Evolutionary conservation across 164 flowering plant genomes (phyloP), one percentile per base, ranked within the genome.

Genomic region (Magnolia kwangsiensis): DNA sequence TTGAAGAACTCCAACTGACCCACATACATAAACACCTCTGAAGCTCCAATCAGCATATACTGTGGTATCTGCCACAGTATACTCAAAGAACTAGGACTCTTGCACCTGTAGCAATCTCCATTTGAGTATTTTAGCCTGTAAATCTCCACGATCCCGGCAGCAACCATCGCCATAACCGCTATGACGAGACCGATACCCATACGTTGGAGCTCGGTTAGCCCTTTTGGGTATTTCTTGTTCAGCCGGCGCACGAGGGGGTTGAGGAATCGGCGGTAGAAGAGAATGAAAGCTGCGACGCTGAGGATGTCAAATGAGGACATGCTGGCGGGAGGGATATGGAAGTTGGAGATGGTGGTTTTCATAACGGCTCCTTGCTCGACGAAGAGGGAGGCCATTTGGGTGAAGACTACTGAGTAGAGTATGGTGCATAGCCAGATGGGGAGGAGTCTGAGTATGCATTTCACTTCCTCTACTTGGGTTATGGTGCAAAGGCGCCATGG

Each of bases 381-480:
- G 69, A 94, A 94, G 71, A 94, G 88, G 1, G 96, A 94, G 10
- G 98, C 97, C 97, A 94, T 94, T 67, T 94, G 97, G 8, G 96
- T 91, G 85, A 90, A 94, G 58, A 91, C 94, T 0, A 91, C 92
- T 0, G 98, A 94, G 85, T 92, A 94, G 72, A 89, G 74, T 45
- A 94, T 94, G 45, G 98, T 92, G 89, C 98, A 94, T 2, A 92
- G 85, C 97, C 97, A 92, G 59, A 94, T 91, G 19, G 97, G 97
- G 21, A 94, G 87, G n/a, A 94, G 84, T 78, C 94, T 86, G 63
- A 92, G 74, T 74, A 94, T 89, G 87, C 97, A 92, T 80, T 94
- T 92, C 24, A 94, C 98, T 80, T 94, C 98, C 78, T 94, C 97
- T 4, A 92, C 95, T 83, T 91, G 97, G 13, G 94, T 85, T 29